Evolutionary conservation across 495 filamentous ascomycete genomes (phyloP).

Genomic region (Barbatosphaeria neglecta): DNA sequence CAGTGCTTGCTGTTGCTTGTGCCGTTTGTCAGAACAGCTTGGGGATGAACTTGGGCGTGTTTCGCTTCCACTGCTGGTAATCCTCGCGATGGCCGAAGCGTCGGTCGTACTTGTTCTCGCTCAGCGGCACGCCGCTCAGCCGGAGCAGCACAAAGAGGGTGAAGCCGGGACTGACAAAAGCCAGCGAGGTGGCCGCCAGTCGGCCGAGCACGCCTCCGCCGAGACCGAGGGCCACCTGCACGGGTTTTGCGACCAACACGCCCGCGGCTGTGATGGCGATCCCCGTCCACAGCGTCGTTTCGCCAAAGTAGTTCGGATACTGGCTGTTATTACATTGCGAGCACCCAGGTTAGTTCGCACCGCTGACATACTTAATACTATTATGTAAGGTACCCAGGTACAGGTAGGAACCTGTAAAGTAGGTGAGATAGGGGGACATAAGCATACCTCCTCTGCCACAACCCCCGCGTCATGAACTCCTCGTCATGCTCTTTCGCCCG

Average conservation of each 20-base stretch:
- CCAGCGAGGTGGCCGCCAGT: slow-evolving; percentile 30
- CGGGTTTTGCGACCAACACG: slow-evolving; percentile 32
- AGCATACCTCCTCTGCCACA: slow-evolving; percentile 38
- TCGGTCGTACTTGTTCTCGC: slow-evolving; percentile 55
- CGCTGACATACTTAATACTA: no score
- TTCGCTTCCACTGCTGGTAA: slow-evolving; percentile 54
- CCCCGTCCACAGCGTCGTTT: slow-evolving; percentile 53
- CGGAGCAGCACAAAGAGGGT: slow-evolving; percentile 48
- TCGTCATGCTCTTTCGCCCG: slow-evolving; percentile 48
- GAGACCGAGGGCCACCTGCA: slow-evolving; percentile 36
- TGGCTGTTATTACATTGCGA: no score
- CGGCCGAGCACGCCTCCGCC: slow-evolving; percentile 22
- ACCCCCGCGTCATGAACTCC: slow-evolving; percentile 45
- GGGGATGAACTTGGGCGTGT: slow-evolving; percentile 53
- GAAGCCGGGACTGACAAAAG: slow-evolving; percentile 49
- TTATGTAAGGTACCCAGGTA: no score
- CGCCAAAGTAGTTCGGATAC: slow-evolving; percentile 61
- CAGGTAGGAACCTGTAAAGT: neutral
- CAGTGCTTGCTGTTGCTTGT: neutral
- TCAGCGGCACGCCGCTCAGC: slow-evolving; percentile 48
- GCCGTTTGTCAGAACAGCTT: slow-evolving; percentile 33
- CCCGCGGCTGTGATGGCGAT: slow-evolving; percentile 41
- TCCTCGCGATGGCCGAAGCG: slow-evolving; percentile 50
- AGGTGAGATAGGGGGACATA: neutral
- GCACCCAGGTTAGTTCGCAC: neutral